A percentile compares a stretch with the other conserved stretches of the same genome.
Conservation (phyloP, 2,329 filamentous ascomycete species). For the Didymella arachidicola region DNA sequence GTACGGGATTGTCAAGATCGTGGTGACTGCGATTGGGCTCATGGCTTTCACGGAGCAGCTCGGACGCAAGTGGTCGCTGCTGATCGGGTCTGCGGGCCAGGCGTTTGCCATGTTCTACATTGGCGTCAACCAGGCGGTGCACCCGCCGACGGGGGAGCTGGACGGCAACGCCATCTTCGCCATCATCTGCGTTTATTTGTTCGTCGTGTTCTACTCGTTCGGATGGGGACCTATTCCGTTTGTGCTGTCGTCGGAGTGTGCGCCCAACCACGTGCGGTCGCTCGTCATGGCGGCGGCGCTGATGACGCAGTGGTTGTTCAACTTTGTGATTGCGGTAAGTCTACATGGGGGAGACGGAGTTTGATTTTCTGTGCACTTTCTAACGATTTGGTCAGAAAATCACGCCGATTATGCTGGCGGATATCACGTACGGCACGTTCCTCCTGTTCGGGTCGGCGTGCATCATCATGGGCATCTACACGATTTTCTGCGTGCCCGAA, state of each 20-base stretch:
- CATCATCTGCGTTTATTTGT: conserved; percentile 62
- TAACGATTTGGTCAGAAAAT: conserved; percentile 26
- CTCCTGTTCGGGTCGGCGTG: conserved; percentile 54
- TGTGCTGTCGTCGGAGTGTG: conserved; percentile 54
- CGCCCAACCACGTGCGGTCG: conserved; percentile 52
- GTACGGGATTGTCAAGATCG: conserved; percentile 58
- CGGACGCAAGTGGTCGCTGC: conserved; percentile 56
- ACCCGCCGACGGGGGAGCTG: conserved; percentile 46
- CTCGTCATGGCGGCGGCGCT: conserved; percentile 55
- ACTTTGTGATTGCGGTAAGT: conserved; percentile 34
- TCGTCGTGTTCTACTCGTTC: conserved; percentile 58
- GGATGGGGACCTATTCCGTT: conserved; percentile 58
- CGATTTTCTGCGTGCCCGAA: conserved; percentile 54
- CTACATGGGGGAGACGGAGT: background rate
- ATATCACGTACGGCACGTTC: conserved; percentile 56
- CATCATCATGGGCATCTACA: conserved; percentile 54
- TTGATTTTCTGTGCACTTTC: background rate
- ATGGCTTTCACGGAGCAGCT: conserved; percentile 57
- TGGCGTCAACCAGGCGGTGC: conserved; percentile 45
- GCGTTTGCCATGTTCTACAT: conserved; percentile 54
- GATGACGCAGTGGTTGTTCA: conserved; percentile 55
- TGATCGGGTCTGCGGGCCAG: conserved; percentile 54
- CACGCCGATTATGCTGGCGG: conserved; percentile 54
- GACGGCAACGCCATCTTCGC: conserved; percentile 53
- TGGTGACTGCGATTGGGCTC: conserved; percentile 54